Evolutionary conservation across 108 stramenopile species (phyloP), one percentile per base, ranked within the genome.

Genomic region (Nitzschia inconspicua): DNA sequence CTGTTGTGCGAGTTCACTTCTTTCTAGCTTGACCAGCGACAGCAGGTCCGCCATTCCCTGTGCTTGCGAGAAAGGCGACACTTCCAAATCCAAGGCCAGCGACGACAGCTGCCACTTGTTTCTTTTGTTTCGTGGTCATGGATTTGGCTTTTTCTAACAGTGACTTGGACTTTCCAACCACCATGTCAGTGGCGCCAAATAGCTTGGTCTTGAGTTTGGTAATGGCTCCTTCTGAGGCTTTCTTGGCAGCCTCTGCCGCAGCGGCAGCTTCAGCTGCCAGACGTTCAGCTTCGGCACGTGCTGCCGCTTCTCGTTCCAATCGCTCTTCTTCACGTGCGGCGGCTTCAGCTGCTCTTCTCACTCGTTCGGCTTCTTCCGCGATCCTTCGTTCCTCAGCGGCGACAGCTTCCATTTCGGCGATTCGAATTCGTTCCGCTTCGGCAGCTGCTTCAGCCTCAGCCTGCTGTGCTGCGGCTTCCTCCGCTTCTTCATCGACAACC

Each of bases 121-220:
- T 66, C 65, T 66, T 66, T 57, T 66, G 65, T 18, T 53, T 42
- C 16, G 23, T 10, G 16, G 65, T 54, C 55, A 66, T 46, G 26
- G 52, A 53, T 32, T 66, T 66, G 10, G 43, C 55, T 23, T 23
- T 48, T 11, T 66, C 65, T 7, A 66, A 24, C 19, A 54, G 52
- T 27, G 65, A 66, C 46, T 56, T 44, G 22, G 65, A 47, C 31
- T 48, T 57, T 14, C 27, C 44, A 27, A 66, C 47, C 24, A 66
- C 65, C 19, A 14, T 20, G 48, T 66, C 65, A 22, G 53, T 57
- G 0, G 46, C 31, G 11, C 47, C 40, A 36, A 47, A 27, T 23
- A 66, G 37, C 56, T 66, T 66, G 18, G 65, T 39, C 36, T 51
- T 53, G n/a, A 65, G 44, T 2, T 25, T 9, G 3, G 64, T 26